These are phyloP conservation scores for Acarospora socialis DNA, from an alignment of 2,329 filamentous ascomycete species.

Conservation along the genomic window DNA sequence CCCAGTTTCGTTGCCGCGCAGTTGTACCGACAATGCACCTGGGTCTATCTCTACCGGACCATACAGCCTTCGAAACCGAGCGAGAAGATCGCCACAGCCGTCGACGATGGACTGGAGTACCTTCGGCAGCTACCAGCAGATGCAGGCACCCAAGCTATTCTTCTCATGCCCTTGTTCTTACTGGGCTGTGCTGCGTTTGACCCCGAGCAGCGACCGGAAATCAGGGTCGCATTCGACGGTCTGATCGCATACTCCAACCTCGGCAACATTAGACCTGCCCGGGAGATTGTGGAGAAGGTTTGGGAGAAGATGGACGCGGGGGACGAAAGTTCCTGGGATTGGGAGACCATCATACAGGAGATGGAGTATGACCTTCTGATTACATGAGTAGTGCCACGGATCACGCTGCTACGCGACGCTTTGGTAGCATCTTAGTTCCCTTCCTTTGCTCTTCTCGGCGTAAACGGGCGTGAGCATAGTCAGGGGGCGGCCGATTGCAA, in stretches of 20 bases:
- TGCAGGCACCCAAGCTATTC: slow-evolving; percentile 41
- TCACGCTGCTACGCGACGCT: too few relatives aligned
- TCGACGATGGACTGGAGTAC: slow-evolving; percentile 44
- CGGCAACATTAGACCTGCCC: slow-evolving; percentile 43
- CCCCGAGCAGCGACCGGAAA: slow-evolving; percentile 38
- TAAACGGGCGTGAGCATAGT: too few relatives aligned
- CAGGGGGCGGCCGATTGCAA: too few relatives aligned
- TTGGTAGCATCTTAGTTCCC: too few relatives aligned
- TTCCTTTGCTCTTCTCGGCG: too few relatives aligned
- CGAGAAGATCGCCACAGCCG: slow-evolving; percentile 40
- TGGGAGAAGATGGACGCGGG: slow-evolving; percentile 47
- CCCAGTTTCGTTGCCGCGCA: slow-evolving; percentile 43
- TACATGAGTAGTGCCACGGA: too few relatives aligned
- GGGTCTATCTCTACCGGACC: slow-evolving; percentile 49
- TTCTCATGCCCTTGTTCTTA: slow-evolving; percentile 47
- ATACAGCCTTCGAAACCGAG: slow-evolving; percentile 42
- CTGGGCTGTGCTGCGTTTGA: slow-evolving; percentile 48
- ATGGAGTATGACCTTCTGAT: slow-evolving; percentile 48
- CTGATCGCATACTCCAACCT: slow-evolving; percentile 42
- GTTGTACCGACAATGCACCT: slow-evolving; percentile 47
- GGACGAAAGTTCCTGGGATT: slow-evolving; percentile 46
- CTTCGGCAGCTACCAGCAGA: slow-evolving; percentile 41
- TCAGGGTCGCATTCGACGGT: slow-evolving; percentile 38
- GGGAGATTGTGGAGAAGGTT: slow-evolving; percentile 40
- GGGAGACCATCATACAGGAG: slow-evolving; percentile 44